Base-by-base conservation (phyloP, 768 basidiomycete genomes). In the Fomitopsis serialis region DNA sequence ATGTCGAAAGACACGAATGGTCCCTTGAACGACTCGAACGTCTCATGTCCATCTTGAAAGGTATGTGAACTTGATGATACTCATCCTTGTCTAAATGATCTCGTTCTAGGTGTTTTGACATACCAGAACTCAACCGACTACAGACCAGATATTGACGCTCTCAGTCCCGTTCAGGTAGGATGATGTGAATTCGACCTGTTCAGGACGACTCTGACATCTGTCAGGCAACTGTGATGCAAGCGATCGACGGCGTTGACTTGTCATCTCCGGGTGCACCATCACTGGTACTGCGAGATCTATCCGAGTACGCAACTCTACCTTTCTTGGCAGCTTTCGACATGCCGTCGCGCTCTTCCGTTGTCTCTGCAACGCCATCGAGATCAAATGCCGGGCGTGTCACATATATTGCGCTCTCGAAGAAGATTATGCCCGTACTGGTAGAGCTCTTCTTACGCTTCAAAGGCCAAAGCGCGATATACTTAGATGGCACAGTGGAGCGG, bases 371-470 rank as follows among this genome's bases (percentile, higher is more conserved):
- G 22, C 58, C 62, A 8, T n/a, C 42, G 23, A 55, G 19, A 25
- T 55, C 67, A 3, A 63, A 72, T 27, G 79, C 75, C 44, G 87
- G 83, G 61, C 80, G 87, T 5, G 76, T 97, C 45, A 93, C 92
- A 1, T 98, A 93, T 64, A 87, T 98, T 48, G 95, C 84, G 2
- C 68, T 98, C n/a, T 77, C 86, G 1, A 98, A 98, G 70, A 87
- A 82, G 67, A 77, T 77, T 13, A 93, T 97, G 88, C 92, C 93
- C 0, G 74, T 79, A 66, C 73, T 96, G 1, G 85, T 90, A 0
- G 82, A 88, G n/a, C 67, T 94, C 3, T 94, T 86, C 70, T 66
- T 84, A 50, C 73, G 71, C 51, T 87, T 89, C 72, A 84, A 84
- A 62, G 74, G 76, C 6, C 71, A 74, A 19, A 58, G 66, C 2